Evolutionary conservation across 148 eudicot species (phyloP).

Genomic region (Suaeda aralocaspica): DNA sequence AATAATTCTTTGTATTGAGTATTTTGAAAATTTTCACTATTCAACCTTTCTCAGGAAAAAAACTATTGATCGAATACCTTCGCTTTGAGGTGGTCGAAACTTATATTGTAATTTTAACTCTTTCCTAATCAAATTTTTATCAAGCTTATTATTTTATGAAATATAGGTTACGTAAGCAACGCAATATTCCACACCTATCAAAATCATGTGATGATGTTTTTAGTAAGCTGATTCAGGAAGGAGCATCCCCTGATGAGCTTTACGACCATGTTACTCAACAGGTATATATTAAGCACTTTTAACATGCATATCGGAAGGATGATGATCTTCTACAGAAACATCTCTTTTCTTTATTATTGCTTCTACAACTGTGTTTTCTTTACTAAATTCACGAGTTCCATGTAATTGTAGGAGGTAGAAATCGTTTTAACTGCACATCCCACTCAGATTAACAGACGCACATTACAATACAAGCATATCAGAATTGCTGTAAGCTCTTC

Average conservation of each 20-base stretch:
- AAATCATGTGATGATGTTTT: constrained; percentile 89
- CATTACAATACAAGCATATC: constrained; percentile 82
- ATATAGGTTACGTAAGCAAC: constrained; percentile 58
- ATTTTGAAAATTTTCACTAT: not conserved
- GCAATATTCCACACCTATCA: constrained; percentile 42
- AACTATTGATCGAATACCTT: no score
- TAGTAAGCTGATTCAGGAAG: constrained; percentile 67
- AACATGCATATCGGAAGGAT: constrained; percentile 6
- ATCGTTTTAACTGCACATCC: constrained; percentile 96
- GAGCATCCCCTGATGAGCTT: constrained; percentile 69
- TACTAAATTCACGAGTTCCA: constrained; percentile 12
- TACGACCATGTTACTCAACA: constrained; percentile 81
- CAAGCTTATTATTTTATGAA: not conserved
- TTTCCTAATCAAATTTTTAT: not conserved
- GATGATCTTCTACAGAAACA: constrained; percentile 5
- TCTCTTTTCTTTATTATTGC: not conserved
- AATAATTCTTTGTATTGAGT: not conserved
- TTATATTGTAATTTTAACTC: no score
- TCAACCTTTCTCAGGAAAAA: not conserved
- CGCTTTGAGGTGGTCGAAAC: no score
- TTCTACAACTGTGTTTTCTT: not conserved
- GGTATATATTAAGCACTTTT: constrained; percentile 35
- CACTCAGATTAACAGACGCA: constrained; percentile 84
- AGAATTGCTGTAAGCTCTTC: constrained; percentile 62
- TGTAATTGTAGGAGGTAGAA: constrained; percentile 69